Percentiles rank a stretch among this genome's conserved stretches.
These are phyloP conservation scores for Sutorius australiensis DNA, from an alignment of 768 basidiomycete species.

Conservation along the genomic window DNA sequence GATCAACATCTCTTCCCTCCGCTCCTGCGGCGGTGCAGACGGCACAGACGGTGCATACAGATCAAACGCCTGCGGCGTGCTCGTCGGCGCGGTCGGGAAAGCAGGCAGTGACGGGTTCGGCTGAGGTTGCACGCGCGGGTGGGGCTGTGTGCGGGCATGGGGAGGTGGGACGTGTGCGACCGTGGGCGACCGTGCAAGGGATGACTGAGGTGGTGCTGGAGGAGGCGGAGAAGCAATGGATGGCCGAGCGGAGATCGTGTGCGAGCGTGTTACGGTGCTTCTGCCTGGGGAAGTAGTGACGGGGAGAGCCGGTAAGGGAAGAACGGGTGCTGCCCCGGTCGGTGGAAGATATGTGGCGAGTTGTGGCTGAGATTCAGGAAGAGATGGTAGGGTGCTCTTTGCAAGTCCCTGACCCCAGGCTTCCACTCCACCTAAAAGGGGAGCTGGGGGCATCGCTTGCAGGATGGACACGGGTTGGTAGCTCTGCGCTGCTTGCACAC, in stretches of 20 bases:
- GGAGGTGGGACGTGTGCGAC: constrained; percentile 17
- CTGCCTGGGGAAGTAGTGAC: constrained; percentile 9
- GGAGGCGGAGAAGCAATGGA: constrained; percentile 15
- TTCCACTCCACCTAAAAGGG: constrained; percentile 4
- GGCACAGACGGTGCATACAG: constrained; percentile 48
- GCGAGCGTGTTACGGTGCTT: constrained; percentile 24
- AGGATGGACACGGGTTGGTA: constrained; percentile 22
- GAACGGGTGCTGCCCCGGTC: constrained; percentile 9
- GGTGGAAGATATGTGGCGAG: constrained; percentile 18
- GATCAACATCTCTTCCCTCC: constrained; percentile 57
- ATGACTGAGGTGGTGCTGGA: constrained; percentile 8
- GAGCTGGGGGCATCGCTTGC: constrained; percentile 8
- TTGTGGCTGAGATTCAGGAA: constrained; percentile 13
- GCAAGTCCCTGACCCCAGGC: constrained; percentile 16
- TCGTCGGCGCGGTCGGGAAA: constrained; percentile 65
- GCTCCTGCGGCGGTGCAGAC: constrained; percentile 48
- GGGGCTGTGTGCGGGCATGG: constrained; percentile 5
- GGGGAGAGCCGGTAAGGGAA: constrained; percentile 20
- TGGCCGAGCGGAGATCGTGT: constrained; percentile 26
- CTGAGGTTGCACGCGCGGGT: constrained; percentile 2
- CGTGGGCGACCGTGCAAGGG: constrained; percentile 24
- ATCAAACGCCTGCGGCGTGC: constrained; percentile 50
- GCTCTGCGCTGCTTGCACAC: constrained; percentile 10
- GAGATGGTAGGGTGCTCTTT: constrained; percentile 1
- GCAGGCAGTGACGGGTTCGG: constrained; percentile 40